Base-by-base conservation (phyloP, 2,329 filamentous ascomycete genomes). In the Sordariomycetes sp. region DNA sequence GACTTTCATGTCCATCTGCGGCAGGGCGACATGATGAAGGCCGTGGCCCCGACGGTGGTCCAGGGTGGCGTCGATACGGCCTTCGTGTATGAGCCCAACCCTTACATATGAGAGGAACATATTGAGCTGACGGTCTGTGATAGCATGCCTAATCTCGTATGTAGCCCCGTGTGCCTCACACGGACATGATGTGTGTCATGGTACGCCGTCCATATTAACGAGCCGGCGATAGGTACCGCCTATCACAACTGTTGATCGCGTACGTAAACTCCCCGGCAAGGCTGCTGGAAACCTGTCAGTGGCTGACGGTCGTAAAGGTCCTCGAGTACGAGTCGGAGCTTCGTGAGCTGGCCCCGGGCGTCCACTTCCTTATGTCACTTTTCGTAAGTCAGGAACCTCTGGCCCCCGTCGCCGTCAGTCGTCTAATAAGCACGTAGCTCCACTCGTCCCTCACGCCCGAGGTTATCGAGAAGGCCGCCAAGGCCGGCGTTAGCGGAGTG, bases 281-380 rank as follows among this genome's bases (percentile, higher is more conserved):
- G 16, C 40, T n/a, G 5, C 16, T 7, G 18, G 5, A 16, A 46
- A 16, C 40, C 16, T n/a, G 64, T 61, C 55, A 58, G 59, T 24
- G 60, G 63, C 12, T 58, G 58, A 1, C 40, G 46, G 43, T 60
- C 3, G 8, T 3, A 7, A 75, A 82, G 69, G 87, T 85, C 10
- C 73, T 90, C 25, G 82, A 82, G 50, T 91, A 91, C 72, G 79
- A 85, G 69, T 69, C 75, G 28, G 76, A 79, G 53, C 75, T 91
- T 18, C 74, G 80, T 63, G 76, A 79, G 51, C 73, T 88, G 61
- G 81, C 85, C 55, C 78, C 82, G 2, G 76, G 78, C 56, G 82
- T 90, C 60, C 80, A 79, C 60, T 90, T 83, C 66, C 79, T 91
- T 60, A 90, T 91, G 87, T 87, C 87, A 1, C 77, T 91, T 51